Evolutionary conservation across 2,329 filamentous ascomycete genomes (phyloP), one percentile per base, ranked within the genome.

Genomic region (Aspergillus sp.): DNA sequence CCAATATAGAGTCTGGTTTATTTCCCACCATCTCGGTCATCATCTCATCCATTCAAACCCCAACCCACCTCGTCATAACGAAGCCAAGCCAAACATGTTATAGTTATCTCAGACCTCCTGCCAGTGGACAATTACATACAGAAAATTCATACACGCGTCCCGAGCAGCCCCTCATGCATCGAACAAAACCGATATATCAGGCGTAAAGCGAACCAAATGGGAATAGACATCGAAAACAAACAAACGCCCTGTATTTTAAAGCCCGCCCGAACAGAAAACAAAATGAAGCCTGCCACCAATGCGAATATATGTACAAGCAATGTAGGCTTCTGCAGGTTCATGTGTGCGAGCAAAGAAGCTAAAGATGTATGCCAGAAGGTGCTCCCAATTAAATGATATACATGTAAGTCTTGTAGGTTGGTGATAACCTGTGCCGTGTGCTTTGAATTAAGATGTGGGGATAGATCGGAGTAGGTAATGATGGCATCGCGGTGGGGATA

Each of bases 271-370:
- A 50, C 58, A 61, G 33, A 56, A 57, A 50, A 57, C 40, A 52
- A 52, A 56, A 45, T 46, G 25, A 54, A 63, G 58, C 61, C 56
- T 64, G 64, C 62, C 63, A 51, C 65, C 58, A 58, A 66, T 68
- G 63, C 62, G 58, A 68, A 62, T 64, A 73, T 73, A 73, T 73
- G 66, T 72, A 73, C 69, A 73, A 65, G 62, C 58, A 66, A 67
- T 64, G 63, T 65, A 67, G 59, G 64, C 52, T 55, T 61, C 52
- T 59, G 48, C 57, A 63, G 60, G 54, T 60, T 47, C 51, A 55
- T 61, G 54, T 60, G 60, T 63, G 60, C 62, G 62, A 59, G 52
- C 55, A 50, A 58, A 54, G 57, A 50, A 49, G 52, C 56, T 46
- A 56, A 59, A 58, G 21, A 57, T 58, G 55, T 57, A 61, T 58